A percentile compares a stretch with the other conserved stretches of the same genome.
These are phyloP conservation scores for Zymoseptoria passerinii DNA, from an alignment of 2,329 filamentous ascomycete species.

Conservation along the genomic window DNA sequence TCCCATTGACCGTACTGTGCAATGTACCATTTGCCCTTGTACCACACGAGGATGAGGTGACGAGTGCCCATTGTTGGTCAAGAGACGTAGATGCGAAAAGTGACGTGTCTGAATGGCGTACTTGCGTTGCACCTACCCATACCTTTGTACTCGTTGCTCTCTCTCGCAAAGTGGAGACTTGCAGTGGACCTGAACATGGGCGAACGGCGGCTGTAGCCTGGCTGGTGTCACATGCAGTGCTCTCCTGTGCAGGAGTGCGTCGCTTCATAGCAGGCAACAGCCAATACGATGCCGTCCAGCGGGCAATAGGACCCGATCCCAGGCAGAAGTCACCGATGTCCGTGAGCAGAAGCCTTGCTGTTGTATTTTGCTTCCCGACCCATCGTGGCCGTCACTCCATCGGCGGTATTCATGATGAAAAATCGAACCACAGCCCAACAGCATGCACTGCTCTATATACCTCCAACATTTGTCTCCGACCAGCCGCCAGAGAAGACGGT, in stretches of 20 bases:
- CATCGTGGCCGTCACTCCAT: too few species aligned
- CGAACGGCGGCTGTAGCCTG: background rate
- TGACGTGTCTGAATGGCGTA: background rate
- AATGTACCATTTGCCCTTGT: constrained; percentile 16
- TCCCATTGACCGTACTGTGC: constrained; percentile 27
- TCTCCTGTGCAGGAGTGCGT: background rate
- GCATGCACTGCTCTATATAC: too few species aligned
- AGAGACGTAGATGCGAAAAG: too few species aligned
- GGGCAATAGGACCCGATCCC: background rate
- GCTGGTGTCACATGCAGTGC: background rate
- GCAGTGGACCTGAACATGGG: background rate
- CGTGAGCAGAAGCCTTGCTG: too few species aligned
- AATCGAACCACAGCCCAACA: too few species aligned
- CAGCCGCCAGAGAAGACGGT: too few species aligned
- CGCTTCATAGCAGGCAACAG: background rate
- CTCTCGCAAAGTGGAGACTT: background rate
- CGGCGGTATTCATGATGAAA: too few species aligned
- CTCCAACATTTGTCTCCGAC: too few species aligned
- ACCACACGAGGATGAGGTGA: constrained; percentile 17
- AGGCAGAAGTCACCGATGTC: background rate
- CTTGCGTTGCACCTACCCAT: background rate
- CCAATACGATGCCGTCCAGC: background rate
- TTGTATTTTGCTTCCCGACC: too few species aligned
- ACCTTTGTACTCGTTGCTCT: background rate
- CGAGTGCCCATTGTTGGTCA: constrained; percentile 13